These are phyloP conservation scores for Mycena maculata DNA, from an alignment of 768 basidiomycete genomes.

Conservation along the genomic window DNA sequence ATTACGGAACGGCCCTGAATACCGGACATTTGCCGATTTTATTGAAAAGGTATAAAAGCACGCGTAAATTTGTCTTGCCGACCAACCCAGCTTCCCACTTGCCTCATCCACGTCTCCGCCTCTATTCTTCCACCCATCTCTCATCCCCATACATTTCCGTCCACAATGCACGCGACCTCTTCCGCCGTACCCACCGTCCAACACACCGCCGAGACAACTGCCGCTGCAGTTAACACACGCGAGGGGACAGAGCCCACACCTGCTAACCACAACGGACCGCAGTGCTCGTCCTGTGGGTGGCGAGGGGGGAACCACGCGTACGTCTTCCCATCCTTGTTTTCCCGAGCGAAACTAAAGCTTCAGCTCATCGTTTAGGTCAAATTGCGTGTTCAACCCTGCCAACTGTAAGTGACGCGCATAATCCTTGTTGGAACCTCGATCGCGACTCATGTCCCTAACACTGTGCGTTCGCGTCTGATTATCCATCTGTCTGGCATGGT, in stretches of 20 bases:
- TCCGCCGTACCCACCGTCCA: neutral
- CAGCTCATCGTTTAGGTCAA: neutral
- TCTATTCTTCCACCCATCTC: neutral
- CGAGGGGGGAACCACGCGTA: slow-evolving; percentile 55
- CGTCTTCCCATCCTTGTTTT: neutral
- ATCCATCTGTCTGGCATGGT: neutral
- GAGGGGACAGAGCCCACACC: slow-evolving; percentile 40
- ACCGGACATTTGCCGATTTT: neutral
- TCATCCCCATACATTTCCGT: neutral
- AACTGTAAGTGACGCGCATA: too few relatives aligned
- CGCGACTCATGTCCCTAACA: neutral
- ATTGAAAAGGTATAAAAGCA: neutral
- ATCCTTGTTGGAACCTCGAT: too few relatives aligned
- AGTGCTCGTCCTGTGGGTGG: slow-evolving; percentile 83
- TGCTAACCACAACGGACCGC: slow-evolving; percentile 68
- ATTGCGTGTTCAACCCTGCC: neutral
- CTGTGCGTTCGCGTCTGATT: neutral
- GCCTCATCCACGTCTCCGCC: neutral
- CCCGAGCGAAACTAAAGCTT: too few relatives aligned
- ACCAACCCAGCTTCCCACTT: neutral
- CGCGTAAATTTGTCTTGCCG: neutral
- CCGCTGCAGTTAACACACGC: slow-evolving; percentile 41
- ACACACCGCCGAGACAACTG: slow-evolving; percentile 33
- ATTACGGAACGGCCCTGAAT: neutral
- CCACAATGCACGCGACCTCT: neutral